Evolutionary conservation across 2,329 filamentous ascomycete genomes (phyloP).

Genomic region (Domatiomyces globalis): DNA sequence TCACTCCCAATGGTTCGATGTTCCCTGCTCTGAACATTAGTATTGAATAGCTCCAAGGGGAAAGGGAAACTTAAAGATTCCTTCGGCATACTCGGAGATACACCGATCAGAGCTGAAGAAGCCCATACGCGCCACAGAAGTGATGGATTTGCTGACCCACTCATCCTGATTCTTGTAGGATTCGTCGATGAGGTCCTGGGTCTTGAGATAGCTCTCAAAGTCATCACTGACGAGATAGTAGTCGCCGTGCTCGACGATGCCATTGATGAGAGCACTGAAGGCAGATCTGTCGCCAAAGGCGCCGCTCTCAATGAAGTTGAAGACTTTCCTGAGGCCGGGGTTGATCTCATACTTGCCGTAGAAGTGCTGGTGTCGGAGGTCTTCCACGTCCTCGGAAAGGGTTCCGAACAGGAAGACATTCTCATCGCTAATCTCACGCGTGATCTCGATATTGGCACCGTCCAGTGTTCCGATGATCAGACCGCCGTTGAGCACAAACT

Average conservation of each 20-base stretch:
- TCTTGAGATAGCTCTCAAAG: slow-evolving; percentile 87
- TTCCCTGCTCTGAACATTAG: slow-evolving; percentile 44
- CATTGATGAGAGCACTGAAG: slow-evolving; percentile 70
- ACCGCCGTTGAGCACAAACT: slow-evolving; percentile 94
- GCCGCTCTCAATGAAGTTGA: slow-evolving; percentile 63
- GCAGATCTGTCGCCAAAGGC: slow-evolving; percentile 65
- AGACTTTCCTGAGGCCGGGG: slow-evolving; percentile 62
- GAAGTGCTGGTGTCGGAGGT: slow-evolving; percentile 77
- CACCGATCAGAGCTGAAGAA: slow-evolving; percentile 73
- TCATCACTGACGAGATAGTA: slow-evolving; percentile 97
- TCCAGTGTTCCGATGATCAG: slow-evolving; percentile 97
- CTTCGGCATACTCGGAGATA: slow-evolving; percentile 94
- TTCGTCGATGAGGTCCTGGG: slow-evolving; percentile 79
- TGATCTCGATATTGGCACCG: slow-evolving; percentile 96
- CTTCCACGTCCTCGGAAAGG: slow-evolving; percentile 88
- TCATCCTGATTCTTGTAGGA: slow-evolving; percentile 83
- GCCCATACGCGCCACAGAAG: slow-evolving; percentile 80
- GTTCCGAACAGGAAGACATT: slow-evolving; percentile 99
- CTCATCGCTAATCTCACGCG: slow-evolving; percentile 85
- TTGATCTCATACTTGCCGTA: slow-evolving; percentile 72
- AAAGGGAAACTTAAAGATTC: slow-evolving; percentile 43
- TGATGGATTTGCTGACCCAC: slow-evolving; percentile 84
- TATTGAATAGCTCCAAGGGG: background rate
- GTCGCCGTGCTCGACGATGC: slow-evolving; percentile 84
- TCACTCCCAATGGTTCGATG: slow-evolving; percentile 58